Conservation (phyloP, 2,329 filamentous ascomycete genomes). For the Colletotrichum sp. region DNA sequence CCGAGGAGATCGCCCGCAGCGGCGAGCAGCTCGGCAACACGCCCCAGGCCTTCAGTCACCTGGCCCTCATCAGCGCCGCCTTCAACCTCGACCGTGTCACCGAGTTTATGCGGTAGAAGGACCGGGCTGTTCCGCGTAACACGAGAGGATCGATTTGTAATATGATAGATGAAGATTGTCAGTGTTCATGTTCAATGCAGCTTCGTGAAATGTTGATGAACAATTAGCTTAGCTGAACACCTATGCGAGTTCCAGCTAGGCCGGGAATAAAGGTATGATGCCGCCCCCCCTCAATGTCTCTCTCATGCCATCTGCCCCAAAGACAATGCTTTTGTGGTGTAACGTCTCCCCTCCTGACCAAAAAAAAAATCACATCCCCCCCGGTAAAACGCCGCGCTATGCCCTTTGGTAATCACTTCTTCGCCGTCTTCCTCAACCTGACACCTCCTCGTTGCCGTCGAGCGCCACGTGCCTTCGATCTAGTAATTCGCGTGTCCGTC, state of each 20-base stretch:
- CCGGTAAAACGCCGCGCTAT: conserved; percentile 22
- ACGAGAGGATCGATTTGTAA: background rate
- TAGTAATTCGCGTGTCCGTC: background rate
- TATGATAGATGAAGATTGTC: background rate
- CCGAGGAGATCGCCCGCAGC: conserved; percentile 75
- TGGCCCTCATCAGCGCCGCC: conserved; percentile 77
- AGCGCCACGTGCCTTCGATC: background rate
- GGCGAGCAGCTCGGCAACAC: conserved; percentile 83
- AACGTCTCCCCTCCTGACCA: background rate
- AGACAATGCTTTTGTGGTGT: background rate
- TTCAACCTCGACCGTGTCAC: conserved; percentile 72
- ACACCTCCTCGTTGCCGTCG: background rate
- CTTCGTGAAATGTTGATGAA: background rate
- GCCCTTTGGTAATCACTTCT: conserved; percentile 10
- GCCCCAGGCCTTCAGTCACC: conserved; percentile 78
- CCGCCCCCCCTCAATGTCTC: background rate
- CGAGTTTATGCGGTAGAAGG: conserved; percentile 26
- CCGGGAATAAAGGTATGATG: background rate
- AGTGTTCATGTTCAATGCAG: background rate
- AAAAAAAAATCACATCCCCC: background rate
- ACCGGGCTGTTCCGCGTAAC: rapidly evolving
- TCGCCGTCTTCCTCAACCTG: background rate
- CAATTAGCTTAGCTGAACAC: background rate
- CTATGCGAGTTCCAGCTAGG: too few relatives aligned
- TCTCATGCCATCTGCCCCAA: background rate